phyloP scores from a whole-genome alignment of 768 basidiomycete species.

The Tylopilus subfusipes region DNA sequence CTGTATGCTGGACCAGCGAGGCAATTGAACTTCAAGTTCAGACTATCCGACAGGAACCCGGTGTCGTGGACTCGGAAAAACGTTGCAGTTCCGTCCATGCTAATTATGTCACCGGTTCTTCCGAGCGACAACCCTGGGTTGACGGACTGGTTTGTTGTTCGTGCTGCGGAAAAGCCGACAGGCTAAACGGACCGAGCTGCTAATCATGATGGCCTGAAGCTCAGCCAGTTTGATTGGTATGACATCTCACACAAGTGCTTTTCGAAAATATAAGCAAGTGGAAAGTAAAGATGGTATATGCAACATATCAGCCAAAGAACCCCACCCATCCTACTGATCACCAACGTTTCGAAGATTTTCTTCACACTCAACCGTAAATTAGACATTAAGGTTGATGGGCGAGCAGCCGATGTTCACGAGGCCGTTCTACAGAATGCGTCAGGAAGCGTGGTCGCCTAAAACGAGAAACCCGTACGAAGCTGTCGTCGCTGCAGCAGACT shows the following conservation, averaged over 20 bases:
- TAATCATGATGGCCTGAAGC: no score
- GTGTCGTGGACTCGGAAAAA: no score
- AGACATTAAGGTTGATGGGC: not conserved
- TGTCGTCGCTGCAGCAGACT: constrained; percentile 11
- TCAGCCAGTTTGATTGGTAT: no score
- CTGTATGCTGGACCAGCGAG: no score
- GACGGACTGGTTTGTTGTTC: not conserved
- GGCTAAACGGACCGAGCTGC: no score
- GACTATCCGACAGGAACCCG: no score
- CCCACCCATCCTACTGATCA: not conserved
- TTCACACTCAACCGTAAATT: not conserved
- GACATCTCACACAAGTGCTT: not conserved
- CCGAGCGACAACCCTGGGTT: not conserved
- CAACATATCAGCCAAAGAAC: not conserved
- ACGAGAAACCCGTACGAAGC: not conserved
- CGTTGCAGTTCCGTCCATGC: not conserved
- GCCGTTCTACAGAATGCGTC: not conserved
- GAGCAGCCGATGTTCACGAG: constrained; percentile 7
- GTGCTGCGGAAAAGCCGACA: not conserved
- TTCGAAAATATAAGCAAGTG: no score
- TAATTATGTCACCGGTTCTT: not conserved
- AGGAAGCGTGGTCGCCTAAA: not conserved
- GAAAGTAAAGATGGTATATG: not conserved
- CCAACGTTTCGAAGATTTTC: not conserved
- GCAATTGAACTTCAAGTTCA: no score